A percentile compares a stretch with the other conserved stretches of the same genome.
phyloP scores from a whole-genome alignment of 2,329 filamentous ascomycete species.

The Ophiognomonia clavigignenti-juglandacearum region DNA sequence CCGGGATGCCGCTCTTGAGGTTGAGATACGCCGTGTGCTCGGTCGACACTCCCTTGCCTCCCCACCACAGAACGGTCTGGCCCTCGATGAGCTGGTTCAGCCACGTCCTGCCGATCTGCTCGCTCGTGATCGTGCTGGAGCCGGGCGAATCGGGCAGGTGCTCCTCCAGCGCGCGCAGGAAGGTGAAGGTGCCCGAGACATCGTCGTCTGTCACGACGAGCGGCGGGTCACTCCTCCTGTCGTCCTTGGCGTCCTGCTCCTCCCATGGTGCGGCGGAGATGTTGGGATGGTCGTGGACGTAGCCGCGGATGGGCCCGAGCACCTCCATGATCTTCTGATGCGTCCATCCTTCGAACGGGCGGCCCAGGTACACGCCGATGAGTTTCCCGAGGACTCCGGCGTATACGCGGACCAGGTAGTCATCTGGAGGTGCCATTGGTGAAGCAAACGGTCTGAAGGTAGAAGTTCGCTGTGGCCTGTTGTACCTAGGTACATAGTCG shows the following conservation, averaged over 20 bases:
- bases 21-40: conserved; percentile 35
- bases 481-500: too few relatives aligned
- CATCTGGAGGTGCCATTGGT: too few relatives aligned
- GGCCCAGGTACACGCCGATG: conserved; percentile 32
- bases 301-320: conserved; percentile 28
- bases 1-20: conserved; percentile 29
- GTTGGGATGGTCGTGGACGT: conserved; percentile 24
- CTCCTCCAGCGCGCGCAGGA: conserved; percentile 30
- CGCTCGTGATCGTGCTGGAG: conserved; percentile 14
- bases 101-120: conserved; percentile 26
- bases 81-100: conserved; percentile 27
- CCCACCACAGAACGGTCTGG: conserved; percentile 33
- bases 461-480: too few relatives aligned
- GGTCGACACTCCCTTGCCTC: conserved; percentile 31
- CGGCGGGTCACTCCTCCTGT: conserved; percentile 18
- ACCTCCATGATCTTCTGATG: conserved; percentile 26
- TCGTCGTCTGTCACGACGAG: conserved; percentile 30
- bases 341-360: conserved; percentile 33
- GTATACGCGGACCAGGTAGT: conserved; percentile 31
- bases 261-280: conserved; percentile 3
- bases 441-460: too few relatives aligned
- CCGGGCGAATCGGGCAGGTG: too few relatives aligned
- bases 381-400: conserved; percentile 34
- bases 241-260: not conserved
- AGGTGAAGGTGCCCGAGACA: conserved; percentile 30